Conservation (phyloP, 768 basidiomycete species). For the Epithele typhae region DNA sequence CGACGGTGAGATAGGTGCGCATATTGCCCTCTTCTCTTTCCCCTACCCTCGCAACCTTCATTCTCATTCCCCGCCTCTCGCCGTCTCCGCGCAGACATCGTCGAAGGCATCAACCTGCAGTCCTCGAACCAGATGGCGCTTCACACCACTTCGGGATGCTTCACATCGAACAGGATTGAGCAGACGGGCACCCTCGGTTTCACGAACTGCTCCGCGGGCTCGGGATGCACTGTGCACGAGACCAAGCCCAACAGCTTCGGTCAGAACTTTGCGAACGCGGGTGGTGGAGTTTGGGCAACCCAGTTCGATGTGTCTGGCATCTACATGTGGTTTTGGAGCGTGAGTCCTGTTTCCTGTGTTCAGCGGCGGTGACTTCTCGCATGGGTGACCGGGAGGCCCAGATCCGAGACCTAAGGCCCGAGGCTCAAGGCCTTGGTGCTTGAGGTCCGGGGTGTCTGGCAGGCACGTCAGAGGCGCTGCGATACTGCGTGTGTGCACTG, state of each 20-base stretch:
- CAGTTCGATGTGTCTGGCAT: constrained; percentile 61
- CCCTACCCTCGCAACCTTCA: background rate
- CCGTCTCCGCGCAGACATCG: constrained; percentile 40
- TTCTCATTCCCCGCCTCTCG: background rate
- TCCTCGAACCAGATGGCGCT: constrained; percentile 52
- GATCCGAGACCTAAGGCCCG: too few relatives aligned
- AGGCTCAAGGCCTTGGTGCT: background rate
- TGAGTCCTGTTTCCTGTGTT: constrained; percentile 18
- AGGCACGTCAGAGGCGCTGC: too few relatives aligned
- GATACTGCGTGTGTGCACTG: too few relatives aligned
- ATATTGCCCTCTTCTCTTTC: background rate
- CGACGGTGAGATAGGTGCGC: constrained; percentile 33
- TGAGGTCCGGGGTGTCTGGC: background rate
- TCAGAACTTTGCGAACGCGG: constrained; percentile 38
- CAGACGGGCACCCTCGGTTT: constrained; percentile 31
- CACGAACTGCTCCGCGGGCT: constrained; percentile 29
- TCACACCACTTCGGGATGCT: constrained; percentile 42
- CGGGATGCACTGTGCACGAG: constrained; percentile 34
- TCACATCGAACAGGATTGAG: constrained; percentile 23
- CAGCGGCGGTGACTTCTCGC: too few relatives aligned
- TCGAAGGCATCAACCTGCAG: constrained; percentile 56
- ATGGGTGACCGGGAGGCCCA: too few relatives aligned
- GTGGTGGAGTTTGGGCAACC: constrained; percentile 66
- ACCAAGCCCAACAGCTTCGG: constrained; percentile 37
- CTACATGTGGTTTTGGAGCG: constrained; percentile 49